Conservation (phyloP, 2,329 filamentous ascomycete species). For the Neocucurbitaria cava region DNA sequence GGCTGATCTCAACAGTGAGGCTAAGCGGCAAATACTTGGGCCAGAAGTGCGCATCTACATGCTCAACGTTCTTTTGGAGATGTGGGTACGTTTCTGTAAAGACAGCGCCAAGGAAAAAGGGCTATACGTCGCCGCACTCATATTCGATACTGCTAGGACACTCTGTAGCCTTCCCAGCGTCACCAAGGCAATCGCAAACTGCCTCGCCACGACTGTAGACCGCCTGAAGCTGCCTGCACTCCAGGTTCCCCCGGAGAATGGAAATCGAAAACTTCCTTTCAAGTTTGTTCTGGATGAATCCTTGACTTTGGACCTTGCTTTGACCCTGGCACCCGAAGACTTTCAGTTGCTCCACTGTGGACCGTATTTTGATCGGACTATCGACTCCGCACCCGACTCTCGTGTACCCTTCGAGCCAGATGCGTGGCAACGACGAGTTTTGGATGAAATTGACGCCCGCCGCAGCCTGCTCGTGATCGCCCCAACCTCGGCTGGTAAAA, state of each 20-base stretch:
- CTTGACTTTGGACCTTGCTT: conserved; percentile 36
- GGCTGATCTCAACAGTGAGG: conserved; percentile 47
- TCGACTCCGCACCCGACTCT: conserved; percentile 71
- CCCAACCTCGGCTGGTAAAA: conserved; percentile 81
- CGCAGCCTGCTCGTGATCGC: conserved; percentile 77
- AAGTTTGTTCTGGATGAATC: conserved; percentile 37
- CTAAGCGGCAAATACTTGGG: conserved; percentile 50
- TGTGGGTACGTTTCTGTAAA: conserved; percentile 54
- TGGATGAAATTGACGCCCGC: conserved; percentile 74
- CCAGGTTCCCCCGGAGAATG: conserved; percentile 33
- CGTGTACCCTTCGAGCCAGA: conserved; percentile 77
- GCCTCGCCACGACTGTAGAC: conserved; percentile 47
- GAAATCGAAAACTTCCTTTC: conserved; percentile 55
- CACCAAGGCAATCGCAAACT: conserved; percentile 38
- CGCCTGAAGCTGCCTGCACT: conserved; percentile 50
- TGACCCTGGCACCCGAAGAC: conserved; percentile 55
- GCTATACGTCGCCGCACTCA: conserved; percentile 41
- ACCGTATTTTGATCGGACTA: conserved; percentile 76
- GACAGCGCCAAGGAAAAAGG: conserved; percentile 36
- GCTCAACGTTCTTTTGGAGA: conserved; percentile 56
- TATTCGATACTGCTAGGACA: conserved; percentile 39
- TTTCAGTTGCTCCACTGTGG: conserved; percentile 75
- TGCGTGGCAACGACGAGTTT: conserved; percentile 75
- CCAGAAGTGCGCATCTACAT: conserved; percentile 59
- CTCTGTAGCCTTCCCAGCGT: conserved; percentile 37